A percentile compares a stretch with the other conserved stretches of the same genome.
phyloP scores from a whole-genome alignment of 176 grass and related monocot genomes.

The Alloteropsis semialata region DNA sequence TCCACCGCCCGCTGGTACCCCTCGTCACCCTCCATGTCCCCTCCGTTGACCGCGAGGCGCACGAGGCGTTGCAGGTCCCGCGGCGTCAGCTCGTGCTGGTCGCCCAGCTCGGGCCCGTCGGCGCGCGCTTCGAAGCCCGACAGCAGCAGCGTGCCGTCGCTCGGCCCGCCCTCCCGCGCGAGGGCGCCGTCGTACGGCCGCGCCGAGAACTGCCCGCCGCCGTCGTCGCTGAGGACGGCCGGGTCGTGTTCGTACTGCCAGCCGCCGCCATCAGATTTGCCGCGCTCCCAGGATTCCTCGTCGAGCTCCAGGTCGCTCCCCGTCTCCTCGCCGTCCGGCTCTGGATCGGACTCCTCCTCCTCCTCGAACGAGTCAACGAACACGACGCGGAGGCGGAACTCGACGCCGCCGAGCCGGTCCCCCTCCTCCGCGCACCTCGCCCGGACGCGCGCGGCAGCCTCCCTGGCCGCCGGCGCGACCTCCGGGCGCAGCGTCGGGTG shows the following conservation, averaged over 20 bases:
- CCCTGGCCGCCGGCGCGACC: neutral
- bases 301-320: slow-evolving; percentile 33
- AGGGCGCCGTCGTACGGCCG: neutral
- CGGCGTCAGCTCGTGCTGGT: slow-evolving; percentile 17
- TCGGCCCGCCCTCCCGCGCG: neutral
- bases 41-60: neutral
- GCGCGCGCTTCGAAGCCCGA: neutral
- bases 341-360: neutral
- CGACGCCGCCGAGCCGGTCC: neutral
- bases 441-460: neutral
- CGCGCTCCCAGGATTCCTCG: neutral
- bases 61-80: neutral
- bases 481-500: slow-evolving; percentile 14
- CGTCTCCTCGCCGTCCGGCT: neutral
- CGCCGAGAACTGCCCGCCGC: neutral
- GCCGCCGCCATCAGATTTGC: neutral
- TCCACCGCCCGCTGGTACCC: slow-evolving; percentile 11
- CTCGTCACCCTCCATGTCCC: slow-evolving; percentile 22
- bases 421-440: neutral
- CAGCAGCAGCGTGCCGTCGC: neutral
- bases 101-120: slow-evolving; percentile 15
- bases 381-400: slow-evolving; percentile 12
- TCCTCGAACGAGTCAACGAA: neutral
- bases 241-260: neutral
- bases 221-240: neutral